These are phyloP conservation scores for Thalassiosira profunda DNA, from an alignment of 108 stramenopile genomes.

Conservation along the genomic window DNA sequence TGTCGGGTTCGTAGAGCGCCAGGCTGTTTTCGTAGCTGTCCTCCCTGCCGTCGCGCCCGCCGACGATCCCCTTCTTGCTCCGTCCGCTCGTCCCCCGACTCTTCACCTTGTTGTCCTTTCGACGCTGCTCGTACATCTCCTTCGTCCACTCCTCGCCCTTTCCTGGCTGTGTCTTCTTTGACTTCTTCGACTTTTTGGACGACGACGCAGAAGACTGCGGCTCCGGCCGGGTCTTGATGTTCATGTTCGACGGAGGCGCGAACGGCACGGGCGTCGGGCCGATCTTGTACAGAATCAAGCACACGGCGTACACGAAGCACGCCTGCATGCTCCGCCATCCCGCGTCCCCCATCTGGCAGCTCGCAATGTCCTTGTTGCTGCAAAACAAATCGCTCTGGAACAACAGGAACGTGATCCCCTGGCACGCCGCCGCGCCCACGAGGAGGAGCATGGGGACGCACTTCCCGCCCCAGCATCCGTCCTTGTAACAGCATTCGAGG, in stretches of 20 bases:
- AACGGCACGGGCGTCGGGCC: constrained; percentile 28
- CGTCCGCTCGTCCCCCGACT: constrained; percentile 42
- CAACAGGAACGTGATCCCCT: constrained; percentile 42
- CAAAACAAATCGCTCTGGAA: constrained; percentile 38
- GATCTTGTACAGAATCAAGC: constrained; percentile 25
- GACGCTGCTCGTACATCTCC: constrained; percentile 40
- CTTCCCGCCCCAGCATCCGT: constrained; percentile 31
- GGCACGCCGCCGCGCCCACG: constrained; percentile 5
- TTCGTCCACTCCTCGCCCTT: constrained; percentile 30
- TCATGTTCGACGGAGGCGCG: background rate
- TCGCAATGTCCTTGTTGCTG: constrained; percentile 24
- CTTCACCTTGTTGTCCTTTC: constrained; percentile 45
- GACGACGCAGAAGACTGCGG: background rate
- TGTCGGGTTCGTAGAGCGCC: too few relatives aligned
- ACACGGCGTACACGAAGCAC: constrained; percentile 17
- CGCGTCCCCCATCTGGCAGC: constrained; percentile 26
- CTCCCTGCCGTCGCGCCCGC: too few relatives aligned
- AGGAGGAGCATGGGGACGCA: constrained; percentile 23
- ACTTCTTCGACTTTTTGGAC: constrained; percentile 6
- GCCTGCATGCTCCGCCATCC: constrained; percentile 40
- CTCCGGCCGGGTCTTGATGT: background rate
- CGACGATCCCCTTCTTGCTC: constrained; percentile 43
- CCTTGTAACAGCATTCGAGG: constrained; percentile 30
- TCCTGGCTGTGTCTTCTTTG: constrained; percentile 12
- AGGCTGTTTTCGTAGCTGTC: too few relatives aligned